Percentiles rank a stretch among this genome's conserved stretches.
phyloP scores from a whole-genome alignment of 495 filamentous ascomycete species.

The Articulospora tetracladia region DNA sequence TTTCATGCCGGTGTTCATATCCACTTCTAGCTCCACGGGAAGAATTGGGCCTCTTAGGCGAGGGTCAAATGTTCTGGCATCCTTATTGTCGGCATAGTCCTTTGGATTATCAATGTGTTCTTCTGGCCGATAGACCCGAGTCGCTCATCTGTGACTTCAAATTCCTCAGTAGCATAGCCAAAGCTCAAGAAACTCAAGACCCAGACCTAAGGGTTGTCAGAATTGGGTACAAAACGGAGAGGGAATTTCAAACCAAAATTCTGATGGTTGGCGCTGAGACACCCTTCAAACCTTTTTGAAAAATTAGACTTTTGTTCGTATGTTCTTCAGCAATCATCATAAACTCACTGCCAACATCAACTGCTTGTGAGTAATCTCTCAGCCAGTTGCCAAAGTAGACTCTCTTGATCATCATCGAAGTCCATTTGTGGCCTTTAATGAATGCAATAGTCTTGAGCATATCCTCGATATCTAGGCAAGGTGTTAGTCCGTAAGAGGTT shows the following conservation, averaged over 20 bases:
- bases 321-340: background rate
- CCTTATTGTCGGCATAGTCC: constrained; percentile 65
- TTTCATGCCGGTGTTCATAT: constrained; percentile 89
- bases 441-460: constrained; percentile 86
- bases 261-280: constrained; percentile 89
- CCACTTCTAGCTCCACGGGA: constrained; percentile 75
- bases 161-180: constrained; percentile 84
- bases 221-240: background rate
- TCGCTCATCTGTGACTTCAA: constrained; percentile 84
- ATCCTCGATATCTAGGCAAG: constrained; percentile 71
- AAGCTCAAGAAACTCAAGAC: constrained; percentile 59
- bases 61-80: constrained; percentile 81
- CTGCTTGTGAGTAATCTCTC: constrained; percentile 77
- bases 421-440: constrained; percentile 92
- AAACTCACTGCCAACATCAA: constrained; percentile 68
- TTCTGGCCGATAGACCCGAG: constrained; percentile 87
- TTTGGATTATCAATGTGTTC: constrained; percentile 84
- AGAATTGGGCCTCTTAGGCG: constrained; percentile 75
- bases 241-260: constrained; percentile 54
- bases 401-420: constrained; percentile 79
- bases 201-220: constrained; percentile 32
- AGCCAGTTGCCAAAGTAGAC: constrained; percentile 90
- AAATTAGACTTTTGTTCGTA: background rate
- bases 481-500: background rate
- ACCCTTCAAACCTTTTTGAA: constrained; percentile 57